A percentile compares a stretch with the other conserved stretches of the same genome.
These are phyloP conservation scores for Cercophora sp. DNA, from an alignment of 495 filamentous ascomycete species.

Conservation along the genomic window DNA sequence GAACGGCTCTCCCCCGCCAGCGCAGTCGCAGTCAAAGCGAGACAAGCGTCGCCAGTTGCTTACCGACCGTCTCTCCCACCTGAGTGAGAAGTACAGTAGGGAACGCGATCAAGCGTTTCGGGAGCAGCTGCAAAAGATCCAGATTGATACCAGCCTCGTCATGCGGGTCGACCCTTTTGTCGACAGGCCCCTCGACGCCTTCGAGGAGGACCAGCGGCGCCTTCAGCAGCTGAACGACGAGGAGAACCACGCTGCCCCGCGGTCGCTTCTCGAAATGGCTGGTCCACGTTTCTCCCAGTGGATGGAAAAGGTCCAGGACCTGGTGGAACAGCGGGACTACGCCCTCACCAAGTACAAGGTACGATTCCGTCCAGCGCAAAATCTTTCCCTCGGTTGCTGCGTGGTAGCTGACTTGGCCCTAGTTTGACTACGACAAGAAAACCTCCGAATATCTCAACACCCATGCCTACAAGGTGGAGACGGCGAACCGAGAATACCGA, in stretches of 20 bases:
- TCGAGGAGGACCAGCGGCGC: slow-evolving; percentile 60
- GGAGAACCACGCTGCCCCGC: slow-evolving; percentile 39
- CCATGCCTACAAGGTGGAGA: slow-evolving; percentile 60
- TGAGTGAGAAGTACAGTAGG: slow-evolving; percentile 70
- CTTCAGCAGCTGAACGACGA: slow-evolving; percentile 48
- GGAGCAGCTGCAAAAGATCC: slow-evolving; percentile 80
- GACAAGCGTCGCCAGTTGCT: slow-evolving; percentile 82
- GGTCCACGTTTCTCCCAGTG: slow-evolving; percentile 78
- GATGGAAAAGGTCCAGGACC: slow-evolving; percentile 77
- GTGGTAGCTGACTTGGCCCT: slow-evolving; percentile 17
- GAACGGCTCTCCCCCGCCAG: slow-evolving; percentile 28
- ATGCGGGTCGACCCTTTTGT: slow-evolving; percentile 75
- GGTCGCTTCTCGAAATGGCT: slow-evolving; percentile 57
- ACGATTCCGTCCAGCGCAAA: slow-evolving; percentile 26
- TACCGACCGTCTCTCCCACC: slow-evolving; percentile 66
- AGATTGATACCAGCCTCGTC: slow-evolving; percentile 85
- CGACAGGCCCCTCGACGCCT: slow-evolving; percentile 66
- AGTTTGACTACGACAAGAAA: slow-evolving; percentile 55
- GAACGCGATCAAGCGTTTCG: slow-evolving; percentile 83
- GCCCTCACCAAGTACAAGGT: slow-evolving; percentile 73
- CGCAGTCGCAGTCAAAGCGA: slow-evolving; percentile 69
- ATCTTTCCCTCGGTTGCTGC: neutral
- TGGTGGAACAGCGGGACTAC: slow-evolving; percentile 77
- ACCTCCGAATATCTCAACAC: slow-evolving; percentile 47
- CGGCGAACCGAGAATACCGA: slow-evolving; percentile 78